A percentile compares a stretch with the other conserved stretches of the same genome.
phyloP scores from a whole-genome alignment of 2,329 filamentous ascomycete genomes.

The Pleurostoma richardsiae region DNA sequence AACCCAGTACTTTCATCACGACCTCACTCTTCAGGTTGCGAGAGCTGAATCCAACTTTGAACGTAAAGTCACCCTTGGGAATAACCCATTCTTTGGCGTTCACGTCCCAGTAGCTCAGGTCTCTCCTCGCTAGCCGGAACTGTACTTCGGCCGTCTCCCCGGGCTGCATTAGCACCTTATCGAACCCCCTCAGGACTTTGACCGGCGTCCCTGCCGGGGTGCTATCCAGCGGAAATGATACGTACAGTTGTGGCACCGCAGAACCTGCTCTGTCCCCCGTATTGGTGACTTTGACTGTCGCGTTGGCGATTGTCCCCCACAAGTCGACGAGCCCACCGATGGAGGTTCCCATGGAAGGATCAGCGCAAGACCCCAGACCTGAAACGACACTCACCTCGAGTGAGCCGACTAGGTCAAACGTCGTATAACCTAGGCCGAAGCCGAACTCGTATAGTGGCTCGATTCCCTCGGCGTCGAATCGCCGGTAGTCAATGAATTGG shows the following conservation, averaged over 20 bases:
- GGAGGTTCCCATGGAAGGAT: neutral
- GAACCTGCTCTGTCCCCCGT: neutral
- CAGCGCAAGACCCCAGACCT: neutral
- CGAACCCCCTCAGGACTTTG: constrained; percentile 1
- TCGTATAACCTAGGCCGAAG: constrained; percentile 47
- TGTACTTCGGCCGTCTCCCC: neutral
- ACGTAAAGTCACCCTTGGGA: neutral
- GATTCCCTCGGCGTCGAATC: constrained; percentile 42
- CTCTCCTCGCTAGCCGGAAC: neutral
- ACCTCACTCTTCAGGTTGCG: neutral
- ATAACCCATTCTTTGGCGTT: neutral
- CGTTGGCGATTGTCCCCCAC: neutral
- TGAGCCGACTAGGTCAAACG: neutral
- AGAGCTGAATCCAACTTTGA: constrained; percentile 1
- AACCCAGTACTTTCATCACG: neutral
- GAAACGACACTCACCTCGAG: neutral
- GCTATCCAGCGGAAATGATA: neutral
- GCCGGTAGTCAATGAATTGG: constrained; percentile 49
- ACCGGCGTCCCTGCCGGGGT: neutral
- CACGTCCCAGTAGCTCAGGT: constrained; percentile 2
- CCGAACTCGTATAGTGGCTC: constrained; percentile 49
- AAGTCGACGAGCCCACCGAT: neutral
- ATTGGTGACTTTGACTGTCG: neutral
- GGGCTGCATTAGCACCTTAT: constrained; percentile 1
- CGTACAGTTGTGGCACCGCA: constrained; percentile 2